phyloP scores from a whole-genome alignment of 2,329 filamentous ascomycete species.

The Neopestalotiopsis clavispora region DNA sequence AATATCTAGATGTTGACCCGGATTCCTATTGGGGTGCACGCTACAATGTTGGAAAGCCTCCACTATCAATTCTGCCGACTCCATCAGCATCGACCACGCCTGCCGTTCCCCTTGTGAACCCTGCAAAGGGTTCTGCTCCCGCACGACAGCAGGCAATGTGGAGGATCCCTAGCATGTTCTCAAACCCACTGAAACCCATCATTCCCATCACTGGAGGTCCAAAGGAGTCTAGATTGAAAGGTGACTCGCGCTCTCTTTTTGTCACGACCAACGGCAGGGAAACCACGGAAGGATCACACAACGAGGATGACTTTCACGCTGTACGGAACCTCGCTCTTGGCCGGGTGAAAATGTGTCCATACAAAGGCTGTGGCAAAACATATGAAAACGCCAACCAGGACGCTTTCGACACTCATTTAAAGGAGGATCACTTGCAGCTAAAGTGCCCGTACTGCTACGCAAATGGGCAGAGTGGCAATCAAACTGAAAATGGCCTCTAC shows the following conservation, averaged over 20 bases:
- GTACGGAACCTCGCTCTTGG: constrained; percentile 40
- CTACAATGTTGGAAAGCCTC: constrained; percentile 17
- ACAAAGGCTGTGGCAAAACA: constrained; percentile 39
- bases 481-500: background rate
- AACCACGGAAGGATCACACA: constrained; percentile 41
- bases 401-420: constrained; percentile 41
- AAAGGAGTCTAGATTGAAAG: constrained; percentile 42
- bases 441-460: constrained; percentile 32
- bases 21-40: constrained; percentile 17
- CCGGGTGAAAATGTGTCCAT: constrained; percentile 44
- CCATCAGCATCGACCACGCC: background rate
- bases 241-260: constrained; percentile 38
- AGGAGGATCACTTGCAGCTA: constrained; percentile 35
- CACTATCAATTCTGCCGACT: constrained; percentile 13
- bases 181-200: constrained; percentile 35
- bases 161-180: constrained; percentile 34
- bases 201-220: constrained; percentile 41
- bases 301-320: constrained; percentile 41
- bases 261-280: constrained; percentile 45
- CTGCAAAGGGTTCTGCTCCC: background rate
- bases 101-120: background rate
- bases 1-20: background rate
- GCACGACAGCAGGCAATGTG: constrained; percentile 37
- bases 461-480: background rate
- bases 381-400: constrained; percentile 35